Base-by-base conservation (phyloP, 2,329 filamentous ascomycete species). In the Aspergillus niger region DNA sequence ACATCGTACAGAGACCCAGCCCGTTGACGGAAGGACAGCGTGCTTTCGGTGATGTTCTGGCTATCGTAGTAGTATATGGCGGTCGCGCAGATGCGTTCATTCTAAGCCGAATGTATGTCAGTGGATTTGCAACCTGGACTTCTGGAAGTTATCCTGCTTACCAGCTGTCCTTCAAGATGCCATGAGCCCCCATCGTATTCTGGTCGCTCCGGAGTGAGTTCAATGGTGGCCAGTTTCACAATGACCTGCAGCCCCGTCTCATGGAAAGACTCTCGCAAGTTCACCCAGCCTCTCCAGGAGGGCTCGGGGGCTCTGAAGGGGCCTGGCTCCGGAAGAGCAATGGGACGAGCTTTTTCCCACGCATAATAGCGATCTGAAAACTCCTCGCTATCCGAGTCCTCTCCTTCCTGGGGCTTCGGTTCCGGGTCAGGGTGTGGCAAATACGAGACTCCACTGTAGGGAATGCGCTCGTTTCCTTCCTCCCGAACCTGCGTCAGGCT, bases 1-100 rank as follows among this genome's bases (percentile, higher is more conserved):
- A 38, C 38, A 5, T 53, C 52, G 15, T 30, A 2, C 7, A 54
- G 10, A 20, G 20, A 11, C 22, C 20, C 2, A 8, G 36, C 39
- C 6, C 59, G 36, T 3, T 81, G 81, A 3, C 79, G 80, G 66
- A 89, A 86, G 0, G 73, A 72, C 0, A 89, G 76, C 3, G 69
- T 71, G 60, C 77, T 83, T 1, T 82, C 75, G 0, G 84, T 85
- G 56, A 89, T 82, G 70, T 90, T 90, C 0, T 87, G 80, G 57
- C 73, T 76, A 63, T 87, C 84, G 65, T 86, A 86, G 71, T 89
- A 89, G 76, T 87, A 89, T 3, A 90, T 76, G 0, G 86, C 84
- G 0, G 86, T 87, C 0, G 85, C 85, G 60, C 81, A 82, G 26
- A 90, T 89, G 59, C 82, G 82, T 68, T 90, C 87, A 66, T 89